Evolutionary conservation across 805 yeast species (phyloP), one percentile per base, ranked within the genome.

Genomic region (Candida ovalis): DNA sequence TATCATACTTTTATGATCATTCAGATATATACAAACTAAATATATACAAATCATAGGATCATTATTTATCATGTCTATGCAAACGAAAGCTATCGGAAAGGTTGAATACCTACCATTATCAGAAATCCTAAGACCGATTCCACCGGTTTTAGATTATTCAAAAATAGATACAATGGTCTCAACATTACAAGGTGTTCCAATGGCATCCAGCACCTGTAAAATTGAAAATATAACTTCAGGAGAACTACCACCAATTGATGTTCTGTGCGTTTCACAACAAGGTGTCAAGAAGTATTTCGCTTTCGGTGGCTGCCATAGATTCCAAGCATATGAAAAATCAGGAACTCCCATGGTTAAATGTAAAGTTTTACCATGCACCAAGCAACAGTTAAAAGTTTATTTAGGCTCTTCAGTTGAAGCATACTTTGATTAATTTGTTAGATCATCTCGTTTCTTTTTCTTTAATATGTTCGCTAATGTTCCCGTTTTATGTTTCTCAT

Each of bases 301-400:
- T 1, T 88, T 88, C 67, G 96, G 96, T 6, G 96, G 96, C 0
- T 88, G 96, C 61, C 96, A 88, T 61, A 67, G 96, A 52, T 84
- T 88, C 56, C 96, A 88, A 63, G 96, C 96, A 0, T 89, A 89
- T 61, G 94, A 88, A 48, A 73, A 71, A 37, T 70, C 73, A 1
- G 76, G 74, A 27, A 61, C 66, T 3, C 62, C 66, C 22, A 57
- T 75, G 69, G 95, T 89, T 9, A 82, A 77, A 58, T 84, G 89
- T 64, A 84, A 83, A 54, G 60, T 88, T 8, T 65, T 87, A 28
- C 96, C 96, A 1, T 84, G 88, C 6, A 87, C 96, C 0, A 78
- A 80, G 51, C 73, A 75, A 23, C 90, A 86, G 50, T 66, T 88
- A 48, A 74, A 69, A 53, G 64, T 88, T 13, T 89, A 88, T 58